These are phyloP conservation scores for Kuraishia piskuri DNA, from an alignment of 805 yeast species.

Conservation along the genomic window DNA sequence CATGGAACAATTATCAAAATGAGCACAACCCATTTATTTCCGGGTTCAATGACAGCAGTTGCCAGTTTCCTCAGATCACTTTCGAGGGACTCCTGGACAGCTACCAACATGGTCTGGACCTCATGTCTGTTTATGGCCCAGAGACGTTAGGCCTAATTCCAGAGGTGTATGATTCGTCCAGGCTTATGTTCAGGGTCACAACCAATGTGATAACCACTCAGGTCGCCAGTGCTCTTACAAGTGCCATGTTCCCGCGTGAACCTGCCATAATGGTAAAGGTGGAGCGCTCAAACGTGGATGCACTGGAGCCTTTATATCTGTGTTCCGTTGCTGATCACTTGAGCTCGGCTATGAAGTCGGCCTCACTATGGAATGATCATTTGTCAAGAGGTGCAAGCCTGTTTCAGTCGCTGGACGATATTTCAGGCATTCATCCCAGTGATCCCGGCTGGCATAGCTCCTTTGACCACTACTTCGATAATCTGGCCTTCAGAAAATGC, in stretches of 20 bases:
- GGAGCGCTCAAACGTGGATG: constrained; percentile 20
- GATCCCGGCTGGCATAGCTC: constrained; percentile 16
- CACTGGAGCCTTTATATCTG: constrained; percentile 26
- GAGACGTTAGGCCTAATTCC: constrained; percentile 25
- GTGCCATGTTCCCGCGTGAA: constrained; percentile 27
- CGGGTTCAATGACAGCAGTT: constrained; percentile 20
- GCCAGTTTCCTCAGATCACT: constrained; percentile 32
- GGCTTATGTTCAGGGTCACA: constrained; percentile 26
- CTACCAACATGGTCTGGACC: constrained; percentile 28
- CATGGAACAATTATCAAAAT: constrained; percentile 18
- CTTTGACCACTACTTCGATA: constrained; percentile 33
- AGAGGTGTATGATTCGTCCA: constrained; percentile 20
- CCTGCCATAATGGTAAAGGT: constrained; percentile 22
- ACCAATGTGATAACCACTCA: constrained; percentile 30
- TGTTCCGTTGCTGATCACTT: constrained; percentile 24
- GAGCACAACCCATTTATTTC: constrained; percentile 19
- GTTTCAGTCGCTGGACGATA: constrained; percentile 19
- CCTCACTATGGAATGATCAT: constrained; percentile 28
- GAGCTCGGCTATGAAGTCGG: constrained; percentile 15
- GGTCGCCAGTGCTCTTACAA: constrained; percentile 27
- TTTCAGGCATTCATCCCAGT: constrained; percentile 16
- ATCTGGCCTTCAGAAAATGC: constrained; percentile 29
- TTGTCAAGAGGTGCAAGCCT: constrained; percentile 19
- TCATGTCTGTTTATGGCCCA: constrained; percentile 25
- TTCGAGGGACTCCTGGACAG: constrained; percentile 31